phyloP scores from a whole-genome alignment of 2,329 filamentous ascomycete species.

The Lasiodiplodia citricola region DNA sequence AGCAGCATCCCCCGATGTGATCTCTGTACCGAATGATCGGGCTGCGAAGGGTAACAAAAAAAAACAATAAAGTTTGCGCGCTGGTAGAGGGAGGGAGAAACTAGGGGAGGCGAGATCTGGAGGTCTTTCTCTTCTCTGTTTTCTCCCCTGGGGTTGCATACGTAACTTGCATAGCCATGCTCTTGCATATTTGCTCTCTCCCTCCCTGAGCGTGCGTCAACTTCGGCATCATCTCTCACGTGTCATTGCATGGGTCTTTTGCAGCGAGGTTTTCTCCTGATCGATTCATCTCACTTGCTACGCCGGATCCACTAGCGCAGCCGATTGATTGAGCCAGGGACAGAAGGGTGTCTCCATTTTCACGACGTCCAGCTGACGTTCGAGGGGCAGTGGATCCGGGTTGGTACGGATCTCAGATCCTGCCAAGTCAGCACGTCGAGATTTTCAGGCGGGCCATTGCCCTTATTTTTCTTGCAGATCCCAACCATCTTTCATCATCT shows the following conservation, averaged over 20 bases:
- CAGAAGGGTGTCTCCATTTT: too few species aligned
- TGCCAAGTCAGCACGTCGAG: neutral
- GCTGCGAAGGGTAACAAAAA: neutral
- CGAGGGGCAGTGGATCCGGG: neutral
- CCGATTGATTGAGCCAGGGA: neutral
- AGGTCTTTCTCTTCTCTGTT: neutral
- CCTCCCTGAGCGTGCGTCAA: neutral
- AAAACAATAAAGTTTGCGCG: neutral
- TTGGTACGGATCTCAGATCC: neutral
- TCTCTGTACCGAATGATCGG: neutral
- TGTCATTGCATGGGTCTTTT: neutral
- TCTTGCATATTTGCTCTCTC: neutral
- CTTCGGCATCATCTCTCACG: neutral
- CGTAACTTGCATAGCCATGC: neutral
- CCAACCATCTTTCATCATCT: neutral
- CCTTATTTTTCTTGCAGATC: neutral
- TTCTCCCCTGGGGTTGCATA: neutral
- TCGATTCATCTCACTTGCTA: neutral
- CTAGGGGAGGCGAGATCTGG: neutral
- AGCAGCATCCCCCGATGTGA: neutral
- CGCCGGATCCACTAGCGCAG: neutral
- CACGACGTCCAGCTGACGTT: neutral
- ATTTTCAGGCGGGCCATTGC: neutral
- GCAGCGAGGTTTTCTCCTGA: neutral
- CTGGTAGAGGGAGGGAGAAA: neutral